A percentile compares a stretch with the other conserved stretches of the same genome.
Conservation (phyloP, 768 basidiomycete genomes). For the Pleurotus djamor region DNA sequence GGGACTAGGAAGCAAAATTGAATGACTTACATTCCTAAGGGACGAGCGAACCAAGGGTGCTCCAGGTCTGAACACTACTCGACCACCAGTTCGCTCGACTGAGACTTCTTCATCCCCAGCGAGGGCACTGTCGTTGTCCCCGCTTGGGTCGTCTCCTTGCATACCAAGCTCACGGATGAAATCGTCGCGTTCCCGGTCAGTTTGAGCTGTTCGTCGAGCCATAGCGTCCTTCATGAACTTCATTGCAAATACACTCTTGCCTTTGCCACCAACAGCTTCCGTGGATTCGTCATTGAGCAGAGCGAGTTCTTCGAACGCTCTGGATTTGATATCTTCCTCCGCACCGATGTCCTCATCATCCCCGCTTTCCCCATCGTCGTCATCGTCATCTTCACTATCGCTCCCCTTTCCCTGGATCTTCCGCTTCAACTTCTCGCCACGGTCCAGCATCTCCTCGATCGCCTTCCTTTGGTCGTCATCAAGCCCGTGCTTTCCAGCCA, state of each 20-base stretch:
- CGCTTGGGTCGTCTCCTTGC: conserved; percentile 19
- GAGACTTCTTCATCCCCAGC: conserved; percentile 29
- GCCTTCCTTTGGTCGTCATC: conserved; percentile 65
- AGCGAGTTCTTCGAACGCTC: conserved; percentile 78
- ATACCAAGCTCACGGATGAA: conserved; percentile 69
- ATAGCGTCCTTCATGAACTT: conserved; percentile 98
- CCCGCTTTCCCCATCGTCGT: conserved; percentile 34
- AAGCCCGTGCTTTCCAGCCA: conserved; percentile 50
- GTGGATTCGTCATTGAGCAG: conserved; percentile 33
- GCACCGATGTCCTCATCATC: conserved; percentile 31
- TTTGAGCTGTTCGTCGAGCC: conserved; percentile 57
- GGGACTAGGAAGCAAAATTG: neutral
- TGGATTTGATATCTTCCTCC: conserved; percentile 54
- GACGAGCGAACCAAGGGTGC: conserved; percentile 10
- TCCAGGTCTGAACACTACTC: conserved; percentile 62
- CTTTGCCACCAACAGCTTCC: conserved; percentile 31
- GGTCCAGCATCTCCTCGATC: conserved; percentile 82
- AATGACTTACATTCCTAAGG: conserved; percentile 19
- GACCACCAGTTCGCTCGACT: conserved; percentile 63
- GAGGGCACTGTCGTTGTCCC: conserved; percentile 22
- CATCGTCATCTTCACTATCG: conserved; percentile 51
- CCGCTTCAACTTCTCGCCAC: conserved; percentile 75
- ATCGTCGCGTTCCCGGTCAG: conserved; percentile 66
- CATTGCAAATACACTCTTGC: conserved; percentile 87
- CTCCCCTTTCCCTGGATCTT: conserved; percentile 69